Evolutionary conservation across 768 basidiomycete genomes (phyloP).

Genomic region (Russula foetens): DNA sequence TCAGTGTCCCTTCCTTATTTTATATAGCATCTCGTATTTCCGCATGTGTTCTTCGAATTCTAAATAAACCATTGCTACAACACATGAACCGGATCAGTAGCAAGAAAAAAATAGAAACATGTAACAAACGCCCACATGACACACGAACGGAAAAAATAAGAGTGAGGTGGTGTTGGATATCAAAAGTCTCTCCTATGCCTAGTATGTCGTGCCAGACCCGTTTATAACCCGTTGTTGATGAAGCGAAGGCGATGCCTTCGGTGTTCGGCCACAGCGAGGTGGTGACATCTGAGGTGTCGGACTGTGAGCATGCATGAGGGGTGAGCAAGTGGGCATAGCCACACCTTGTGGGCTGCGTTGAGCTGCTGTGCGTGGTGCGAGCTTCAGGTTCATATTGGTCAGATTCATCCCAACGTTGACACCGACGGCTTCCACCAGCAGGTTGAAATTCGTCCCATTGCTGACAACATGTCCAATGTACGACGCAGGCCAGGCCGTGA

Average conservation of each 20-base stretch:
- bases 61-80: constrained; percentile 19
- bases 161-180: constrained; percentile 14
- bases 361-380: constrained; percentile 32
- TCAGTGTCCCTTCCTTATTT: no score
- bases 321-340: constrained; percentile 25
- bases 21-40: no score
- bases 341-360: constrained; percentile 22
- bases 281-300: constrained; percentile 27
- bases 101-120: constrained; percentile 2
- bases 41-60: constrained; percentile 9
- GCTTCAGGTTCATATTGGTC: constrained; percentile 39
- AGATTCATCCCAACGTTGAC: constrained; percentile 29
- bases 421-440: constrained; percentile 21
- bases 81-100: constrained; percentile 16
- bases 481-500: constrained; percentile 24
- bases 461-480: constrained; percentile 33
- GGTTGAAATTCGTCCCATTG: constrained; percentile 34
- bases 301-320: constrained; percentile 26
- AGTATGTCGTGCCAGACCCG: constrained; percentile 21
- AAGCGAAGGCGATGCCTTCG: constrained; percentile 28
- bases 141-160: constrained; percentile 13
- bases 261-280: constrained; percentile 25
- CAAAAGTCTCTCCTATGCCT: neutral
- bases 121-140: constrained; percentile 12
- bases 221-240: constrained; percentile 29